These are phyloP conservation scores for Brassica hybrid DNA, from an alignment of 441 rosid species.

Conservation along the genomic window DNA sequence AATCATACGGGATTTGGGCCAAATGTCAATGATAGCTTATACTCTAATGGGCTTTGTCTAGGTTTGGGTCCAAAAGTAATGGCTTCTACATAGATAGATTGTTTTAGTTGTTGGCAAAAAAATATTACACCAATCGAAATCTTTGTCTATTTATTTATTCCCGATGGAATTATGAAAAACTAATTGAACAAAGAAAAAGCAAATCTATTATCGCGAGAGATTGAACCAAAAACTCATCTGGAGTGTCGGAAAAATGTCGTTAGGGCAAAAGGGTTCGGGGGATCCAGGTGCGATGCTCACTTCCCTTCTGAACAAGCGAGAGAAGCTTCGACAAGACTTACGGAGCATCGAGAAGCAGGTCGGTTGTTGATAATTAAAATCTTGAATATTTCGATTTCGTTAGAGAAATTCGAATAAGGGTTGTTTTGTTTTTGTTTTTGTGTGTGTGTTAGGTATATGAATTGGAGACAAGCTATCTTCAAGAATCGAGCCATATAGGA, in stretches of 20 bases:
- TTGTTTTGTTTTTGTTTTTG: background rate
- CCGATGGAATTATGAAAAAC: background rate
- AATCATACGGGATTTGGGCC: background rate
- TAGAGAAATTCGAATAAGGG: too few relatives aligned
- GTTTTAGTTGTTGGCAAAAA: background rate
- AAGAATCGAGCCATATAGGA: constrained; percentile 95
- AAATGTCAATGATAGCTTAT: too few relatives aligned
- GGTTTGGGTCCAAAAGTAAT: background rate
- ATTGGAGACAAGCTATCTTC: constrained; percentile 96
- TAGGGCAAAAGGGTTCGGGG: constrained; percentile 69
- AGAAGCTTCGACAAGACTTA: constrained; percentile 90
- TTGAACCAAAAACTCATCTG: background rate
- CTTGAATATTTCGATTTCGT: background rate
- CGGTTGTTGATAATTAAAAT: background rate
- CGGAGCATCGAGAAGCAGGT: constrained; percentile 83
- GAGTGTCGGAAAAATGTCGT: constrained; percentile 37
- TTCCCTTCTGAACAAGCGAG: constrained; percentile 69
- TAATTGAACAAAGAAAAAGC: background rate
- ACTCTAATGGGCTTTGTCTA: background rate
- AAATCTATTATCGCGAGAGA: too few relatives aligned
- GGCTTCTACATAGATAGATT: background rate
- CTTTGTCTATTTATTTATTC: too few relatives aligned
- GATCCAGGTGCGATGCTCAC: constrained; percentile 80
- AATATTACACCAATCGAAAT: background rate
- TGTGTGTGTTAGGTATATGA: constrained; percentile 71